Base-by-base conservation (phyloP, 2,329 filamentous ascomycete species). In the Colletotrichum theobromicola region DNA sequence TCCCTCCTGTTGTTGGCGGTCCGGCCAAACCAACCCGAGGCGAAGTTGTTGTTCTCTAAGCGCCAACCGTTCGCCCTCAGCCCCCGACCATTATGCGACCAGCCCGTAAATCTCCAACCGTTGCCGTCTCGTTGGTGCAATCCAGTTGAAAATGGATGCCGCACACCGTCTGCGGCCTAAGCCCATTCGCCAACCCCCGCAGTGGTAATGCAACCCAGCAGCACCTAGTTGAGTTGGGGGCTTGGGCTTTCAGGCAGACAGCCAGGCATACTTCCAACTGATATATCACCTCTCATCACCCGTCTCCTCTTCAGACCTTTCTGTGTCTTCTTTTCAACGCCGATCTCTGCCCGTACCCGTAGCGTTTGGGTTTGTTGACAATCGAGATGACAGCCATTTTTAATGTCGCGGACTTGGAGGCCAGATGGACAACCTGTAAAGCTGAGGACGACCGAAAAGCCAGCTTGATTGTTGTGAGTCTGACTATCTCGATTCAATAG, bases 331-430 rank as follows among this genome's bases (percentile, higher is more conserved):
- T 46, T 0, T 9, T 1, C n/a, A 21, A 10, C 3, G 10, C 21
- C 0, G 0, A 21, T 7, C 0, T 21, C n/a, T 21, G 10, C 21
- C 0, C 10, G 42, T 1, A 5, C 0, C 0, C 10, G 18, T n/a
- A 21, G 0, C 42, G 0, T 5, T 46, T 10, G 0, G 10, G 42
- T 18, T n/a, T 18, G 42, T 1, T n/a, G 42, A 46, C n/a, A 4
- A 21, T 21, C 5, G 21, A 21, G 2, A 46, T 46, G 42, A n/a
- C n/a, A 46, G 42, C 42, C 13, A 21, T 46, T n/a, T 10, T 46
- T 21, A n/a, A 46, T 46, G 5, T 46, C 42, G 42, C 42, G 42
- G 21, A 46, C 0, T n/a, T 46, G 42, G 42, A 46, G 42, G n/a
- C n/a, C n/a, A 46, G n/a, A 21, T 46, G 42, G 42, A 0, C 10